Conservation (phyloP, 1,139 yeast species). For the Protomyces lactucae-debilis region DNA sequence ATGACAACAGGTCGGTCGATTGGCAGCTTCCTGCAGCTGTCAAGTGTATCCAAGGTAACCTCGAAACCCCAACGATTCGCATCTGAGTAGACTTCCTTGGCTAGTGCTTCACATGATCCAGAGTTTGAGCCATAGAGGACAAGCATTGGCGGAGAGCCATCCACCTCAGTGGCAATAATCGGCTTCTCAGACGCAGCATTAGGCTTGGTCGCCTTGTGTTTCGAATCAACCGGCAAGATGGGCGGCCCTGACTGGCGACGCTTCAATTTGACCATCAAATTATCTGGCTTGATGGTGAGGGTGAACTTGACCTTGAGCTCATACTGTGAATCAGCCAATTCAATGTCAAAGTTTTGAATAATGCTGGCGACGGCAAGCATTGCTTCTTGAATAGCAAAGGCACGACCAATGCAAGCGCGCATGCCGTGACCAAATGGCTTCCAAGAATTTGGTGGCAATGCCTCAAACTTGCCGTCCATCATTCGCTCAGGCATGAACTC, state of each 20-base stretch:
- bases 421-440: conserved; percentile 26
- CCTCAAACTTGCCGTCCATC: conserved; percentile 23
- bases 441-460: conserved; percentile 19
- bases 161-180: conserved; percentile 14
- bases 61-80: conserved; percentile 7
- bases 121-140: conserved; percentile 24
- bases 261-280: conserved; percentile 16
- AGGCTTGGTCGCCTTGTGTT: neutral
- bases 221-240: conserved; percentile 14
- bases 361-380: conserved; percentile 23
- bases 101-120: conserved; percentile 25
- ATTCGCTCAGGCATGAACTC: conserved; percentile 27
- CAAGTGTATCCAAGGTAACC: conserved; percentile 7
- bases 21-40: conserved; percentile 13
- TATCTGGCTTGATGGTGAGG: conserved; percentile 24
- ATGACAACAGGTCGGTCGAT: conserved; percentile 16
- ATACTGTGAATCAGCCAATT: conserved; percentile 20
- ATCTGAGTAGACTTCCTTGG: conserved; percentile 9
- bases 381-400: conserved; percentile 26
- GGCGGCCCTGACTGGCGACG: conserved; percentile 24
- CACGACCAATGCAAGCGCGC: conserved; percentile 28
- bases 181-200: neutral
- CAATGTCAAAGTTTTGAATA: conserved; percentile 24
- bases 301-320: conserved; percentile 18
- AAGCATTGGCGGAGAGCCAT: conserved; percentile 3